Base-by-base conservation (phyloP, 2,329 filamentous ascomycete species). In the Xylariaceae sp. region DNA sequence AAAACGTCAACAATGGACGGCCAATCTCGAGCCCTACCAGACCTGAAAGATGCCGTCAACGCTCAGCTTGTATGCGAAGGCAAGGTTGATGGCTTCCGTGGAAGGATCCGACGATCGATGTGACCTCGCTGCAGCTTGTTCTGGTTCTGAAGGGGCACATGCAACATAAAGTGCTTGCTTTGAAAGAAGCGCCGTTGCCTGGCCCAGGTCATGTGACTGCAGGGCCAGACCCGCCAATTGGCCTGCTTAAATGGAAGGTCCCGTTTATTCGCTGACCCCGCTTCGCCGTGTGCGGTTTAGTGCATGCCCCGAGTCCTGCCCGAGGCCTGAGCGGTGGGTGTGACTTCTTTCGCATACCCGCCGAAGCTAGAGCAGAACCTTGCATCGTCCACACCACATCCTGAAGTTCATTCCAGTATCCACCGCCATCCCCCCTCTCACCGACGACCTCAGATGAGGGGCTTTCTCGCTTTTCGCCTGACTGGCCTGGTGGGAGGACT, bases 281-380 rank as follows among this genome's bases (percentile, higher is more conserved):
- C 26, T 41, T 29, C 10, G 22, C 44, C n/a, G 18, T 30, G 39
- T 40, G 5, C 26, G 46, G 42, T 12, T n/a, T 47, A 43, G 41
- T 12, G 19, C 30, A 47, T 26, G 7, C 8, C 13, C 2, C 16
- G 5, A 29, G 22, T 7, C 21, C n/a, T n/a, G 15, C 36, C 29
- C 6, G 29, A 30, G 29, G 6, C 7, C 29, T 6, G 7, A 30
- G 54, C n/a, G 54, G 52, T 49, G 34, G 30, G 53, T 64, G 56
- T 65, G 54, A 64, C 56, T 56, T 50, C 40, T 52, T 56, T 46
- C 54, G 58, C 61, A 61, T 68, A 69, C 61, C 65, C 67, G 66
- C 67, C 66, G 59, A 51, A 57, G 60, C 67, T 67, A 68, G 61
- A 59, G 58, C 59, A 59, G 64, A 57, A 54, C 62, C 59, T n/a